Percentiles rank a stretch among this genome's conserved stretches.
Evolutionary conservation across 441 rosid genomes (phyloP).

Genomic region (Erodium trifolium): DNA sequence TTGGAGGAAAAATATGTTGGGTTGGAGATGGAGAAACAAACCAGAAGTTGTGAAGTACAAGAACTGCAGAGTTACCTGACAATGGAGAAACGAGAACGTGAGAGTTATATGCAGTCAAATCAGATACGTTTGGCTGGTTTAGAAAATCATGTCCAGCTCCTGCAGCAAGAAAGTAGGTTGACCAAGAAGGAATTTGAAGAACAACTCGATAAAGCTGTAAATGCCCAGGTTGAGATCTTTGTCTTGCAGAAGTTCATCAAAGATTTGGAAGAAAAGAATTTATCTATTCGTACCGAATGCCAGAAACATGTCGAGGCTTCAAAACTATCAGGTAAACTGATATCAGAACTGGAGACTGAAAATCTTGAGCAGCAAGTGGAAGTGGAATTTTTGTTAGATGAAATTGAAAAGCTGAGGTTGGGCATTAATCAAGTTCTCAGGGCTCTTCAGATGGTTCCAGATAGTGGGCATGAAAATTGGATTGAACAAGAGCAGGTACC

Average conservation of each 20-base stretch:
- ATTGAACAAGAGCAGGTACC: constrained; percentile 31
- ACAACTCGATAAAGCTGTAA: constrained; percentile 60
- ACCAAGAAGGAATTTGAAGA: constrained; percentile 73
- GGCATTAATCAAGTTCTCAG: constrained; percentile 43
- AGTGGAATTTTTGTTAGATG: constrained; percentile 56
- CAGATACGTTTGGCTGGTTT: constrained; percentile 59
- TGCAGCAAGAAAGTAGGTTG: constrained; percentile 60
- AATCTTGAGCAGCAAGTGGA: constrained; percentile 74
- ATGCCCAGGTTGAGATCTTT: constrained; percentile 60
- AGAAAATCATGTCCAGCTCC: constrained; percentile 54
- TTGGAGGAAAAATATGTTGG: constrained; percentile 40
- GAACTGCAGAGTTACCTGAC: constrained; percentile 51
- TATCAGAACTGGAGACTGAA: constrained; percentile 55
- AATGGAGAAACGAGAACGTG: constrained; percentile 55
- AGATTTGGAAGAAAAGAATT: constrained; percentile 56
- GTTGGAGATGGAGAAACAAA: constrained; percentile 43
- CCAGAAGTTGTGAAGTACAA: constrained; percentile 42
- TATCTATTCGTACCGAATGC: constrained; percentile 50
- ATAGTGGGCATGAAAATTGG: constrained; percentile 23
- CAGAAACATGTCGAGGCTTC: constrained; percentile 57
- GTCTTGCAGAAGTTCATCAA: constrained; percentile 53
- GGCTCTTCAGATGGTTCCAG: constrained; percentile 48
- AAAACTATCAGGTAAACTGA: constrained; percentile 45
- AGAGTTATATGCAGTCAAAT: constrained; percentile 40
- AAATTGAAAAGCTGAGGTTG: constrained; percentile 49